These are phyloP conservation scores for Xylaria telfairii DNA, from an alignment of 495 filamentous ascomycete species.

Conservation along the genomic window DNA sequence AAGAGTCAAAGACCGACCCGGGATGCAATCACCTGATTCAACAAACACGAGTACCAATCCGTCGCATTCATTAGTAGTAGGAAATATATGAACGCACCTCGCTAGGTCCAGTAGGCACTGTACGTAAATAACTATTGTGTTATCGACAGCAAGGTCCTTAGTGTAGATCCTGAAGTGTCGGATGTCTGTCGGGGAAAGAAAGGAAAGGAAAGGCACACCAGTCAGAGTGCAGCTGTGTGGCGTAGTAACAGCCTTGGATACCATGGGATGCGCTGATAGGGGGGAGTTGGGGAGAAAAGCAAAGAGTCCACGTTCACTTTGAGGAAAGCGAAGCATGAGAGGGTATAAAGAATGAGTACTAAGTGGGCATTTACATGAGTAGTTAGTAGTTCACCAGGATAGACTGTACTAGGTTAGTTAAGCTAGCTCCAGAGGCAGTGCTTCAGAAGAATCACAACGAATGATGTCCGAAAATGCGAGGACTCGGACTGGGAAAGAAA, in stretches of 20 bases:
- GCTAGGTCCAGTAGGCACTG: background rate
- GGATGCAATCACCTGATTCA: conserved; percentile 12
- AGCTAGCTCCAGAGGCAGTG: conserved; percentile 17
- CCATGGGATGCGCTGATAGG: background rate
- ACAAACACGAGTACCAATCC: conserved; percentile 9
- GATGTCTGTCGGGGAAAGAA: background rate
- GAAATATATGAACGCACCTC: background rate
- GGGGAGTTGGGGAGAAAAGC: background rate
- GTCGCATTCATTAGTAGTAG: background rate
- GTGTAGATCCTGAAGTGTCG: background rate
- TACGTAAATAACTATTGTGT: conserved; percentile 9
- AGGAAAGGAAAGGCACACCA: background rate
- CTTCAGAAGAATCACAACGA: background rate
- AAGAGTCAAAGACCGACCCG: background rate
- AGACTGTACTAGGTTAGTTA: background rate
- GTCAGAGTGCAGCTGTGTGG: conserved; percentile 17
- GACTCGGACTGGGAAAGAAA: conserved; percentile 6
- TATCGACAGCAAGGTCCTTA: background rate
- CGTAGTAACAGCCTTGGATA: background rate
- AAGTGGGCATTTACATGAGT: conserved; percentile 7
- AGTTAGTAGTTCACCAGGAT: conserved; percentile 13
- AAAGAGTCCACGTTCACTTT: conserved; percentile 3
- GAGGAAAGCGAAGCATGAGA: conserved; percentile 11
- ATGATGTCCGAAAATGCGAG: background rate
- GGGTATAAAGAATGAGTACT: background rate